Conservation (phyloP, 2,329 filamentous ascomycete species). For the Alternaria sp. region DNA sequence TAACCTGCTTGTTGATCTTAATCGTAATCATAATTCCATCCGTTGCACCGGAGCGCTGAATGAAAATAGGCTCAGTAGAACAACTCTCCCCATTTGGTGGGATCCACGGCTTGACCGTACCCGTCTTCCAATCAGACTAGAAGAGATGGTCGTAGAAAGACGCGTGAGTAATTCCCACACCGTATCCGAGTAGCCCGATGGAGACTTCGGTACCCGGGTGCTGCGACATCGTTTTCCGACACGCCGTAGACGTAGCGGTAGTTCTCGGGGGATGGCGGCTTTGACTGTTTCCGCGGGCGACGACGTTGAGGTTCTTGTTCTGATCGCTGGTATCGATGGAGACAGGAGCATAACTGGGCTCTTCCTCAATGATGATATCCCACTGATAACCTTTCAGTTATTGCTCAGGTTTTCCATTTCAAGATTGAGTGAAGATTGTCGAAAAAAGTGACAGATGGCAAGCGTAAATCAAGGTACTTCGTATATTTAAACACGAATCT, state of each 20-base stretch:
- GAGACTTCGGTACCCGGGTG: neutral
- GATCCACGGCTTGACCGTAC: neutral
- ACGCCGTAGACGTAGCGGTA: slow-evolving; percentile 12
- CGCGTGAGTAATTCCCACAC: neutral
- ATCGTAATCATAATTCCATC: slow-evolving; percentile 6
- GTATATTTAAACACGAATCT: neutral
- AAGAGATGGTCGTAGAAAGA: neutral
- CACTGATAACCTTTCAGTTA: slow-evolving; percentile 7
- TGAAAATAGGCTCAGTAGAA: slow-evolving; percentile 1
- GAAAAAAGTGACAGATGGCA: neutral
- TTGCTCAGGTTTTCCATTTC: neutral
- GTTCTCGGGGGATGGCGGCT: slow-evolving; percentile 1
- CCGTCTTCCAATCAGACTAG: slow-evolving; percentile 6
- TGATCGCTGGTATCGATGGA: neutral
- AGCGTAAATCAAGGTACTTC: neutral
- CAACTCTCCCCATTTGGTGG: slow-evolving; percentile 1
- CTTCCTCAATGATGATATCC: slow-evolving; percentile 3
- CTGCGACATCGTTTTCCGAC: neutral
- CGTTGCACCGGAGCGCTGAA: neutral
- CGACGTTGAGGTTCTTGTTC: neutral
- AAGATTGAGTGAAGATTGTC: neutral
- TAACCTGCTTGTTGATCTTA: slow-evolving; percentile 1
- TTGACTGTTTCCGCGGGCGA: slow-evolving; percentile 3
- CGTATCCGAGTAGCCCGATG: neutral
- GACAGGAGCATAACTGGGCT: slow-evolving; percentile 5